phyloP scores from a whole-genome alignment of 345 rosid species.

The Passiflora organensis region DNA sequence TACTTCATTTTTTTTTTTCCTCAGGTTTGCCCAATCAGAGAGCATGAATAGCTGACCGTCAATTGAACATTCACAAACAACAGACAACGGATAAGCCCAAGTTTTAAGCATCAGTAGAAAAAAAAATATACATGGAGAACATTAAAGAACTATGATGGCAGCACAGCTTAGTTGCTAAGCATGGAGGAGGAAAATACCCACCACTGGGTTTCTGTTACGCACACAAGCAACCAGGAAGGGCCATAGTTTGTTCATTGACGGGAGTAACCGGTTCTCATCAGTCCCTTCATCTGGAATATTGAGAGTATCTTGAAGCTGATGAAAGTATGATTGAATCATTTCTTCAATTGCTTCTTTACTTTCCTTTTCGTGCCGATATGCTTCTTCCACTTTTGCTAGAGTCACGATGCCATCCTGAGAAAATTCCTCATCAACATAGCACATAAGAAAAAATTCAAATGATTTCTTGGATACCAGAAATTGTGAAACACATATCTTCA shows the following conservation, averaged over 20 bases:
- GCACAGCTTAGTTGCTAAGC: not conserved
- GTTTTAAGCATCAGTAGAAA: not conserved
- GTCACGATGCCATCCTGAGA: conserved; percentile 61
- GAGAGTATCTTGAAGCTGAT: conserved; percentile 58
- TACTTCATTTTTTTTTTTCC: not conserved
- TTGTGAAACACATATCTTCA: no score
- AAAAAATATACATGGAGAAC: not conserved
- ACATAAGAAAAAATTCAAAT: not conserved
- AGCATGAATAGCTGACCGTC: no score
- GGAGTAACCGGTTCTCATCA: conserved; percentile 83
- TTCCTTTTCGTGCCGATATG: conserved; percentile 58
- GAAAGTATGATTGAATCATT: conserved; percentile 39
- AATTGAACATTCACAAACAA: not conserved
- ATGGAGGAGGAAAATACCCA: conserved; percentile 12
- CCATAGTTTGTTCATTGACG: conserved; percentile 90
- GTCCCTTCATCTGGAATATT: conserved; percentile 54
- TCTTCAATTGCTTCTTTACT: conserved; percentile 67
- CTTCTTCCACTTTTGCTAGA: conserved; percentile 78
- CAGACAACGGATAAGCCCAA: not conserved
- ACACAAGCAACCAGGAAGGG: conserved; percentile 71
- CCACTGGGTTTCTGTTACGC: conserved; percentile 60
- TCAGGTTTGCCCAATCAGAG: not conserved
- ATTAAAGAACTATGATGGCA: not conserved
- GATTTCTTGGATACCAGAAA: no score
- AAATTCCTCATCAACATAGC: not conserved